These are phyloP conservation scores for Cladophialophora yegresii DNA, from an alignment of 2,329 filamentous ascomycete species.

Conservation along the genomic window DNA sequence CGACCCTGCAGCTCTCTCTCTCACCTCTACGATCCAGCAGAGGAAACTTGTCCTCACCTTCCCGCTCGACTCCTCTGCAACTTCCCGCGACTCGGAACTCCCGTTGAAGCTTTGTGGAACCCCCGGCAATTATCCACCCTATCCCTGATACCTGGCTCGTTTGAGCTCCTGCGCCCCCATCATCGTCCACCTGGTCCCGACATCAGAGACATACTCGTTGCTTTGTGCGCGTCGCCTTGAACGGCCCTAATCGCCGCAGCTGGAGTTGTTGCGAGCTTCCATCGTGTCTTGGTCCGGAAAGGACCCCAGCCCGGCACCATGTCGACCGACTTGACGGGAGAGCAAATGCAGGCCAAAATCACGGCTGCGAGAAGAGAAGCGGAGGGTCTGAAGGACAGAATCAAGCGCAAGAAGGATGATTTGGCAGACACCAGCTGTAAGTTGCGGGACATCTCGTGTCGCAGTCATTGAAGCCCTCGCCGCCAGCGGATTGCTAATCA, in stretches of 20 bases:
- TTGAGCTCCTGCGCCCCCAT: conserved; percentile 30
- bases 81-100: conserved; percentile 12
- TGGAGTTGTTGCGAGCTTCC: conserved; percentile 31
- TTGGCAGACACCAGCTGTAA: conserved; percentile 95
- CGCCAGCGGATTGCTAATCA: conserved; percentile 37
- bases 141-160: conserved; percentile 29
- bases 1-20: conserved; percentile 5
- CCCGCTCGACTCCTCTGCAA: conserved; percentile 6
- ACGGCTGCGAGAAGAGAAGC: conserved; percentile 93
- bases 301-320: conserved; percentile 43
- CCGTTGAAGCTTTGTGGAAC: conserved; percentile 12
- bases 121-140: conserved; percentile 20
- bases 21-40: background rate
- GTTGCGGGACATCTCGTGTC: conserved; percentile 42
- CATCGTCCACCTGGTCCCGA: conserved; percentile 22
- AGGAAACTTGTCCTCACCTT: background rate
- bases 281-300: conserved; percentile 29
- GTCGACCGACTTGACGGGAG: conserved; percentile 53
- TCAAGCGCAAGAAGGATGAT: conserved; percentile 99
- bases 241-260: conserved; percentile 30
- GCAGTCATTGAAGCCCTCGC: background rate
- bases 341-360: conserved; percentile 85
- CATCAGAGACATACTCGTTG: conserved; percentile 44
- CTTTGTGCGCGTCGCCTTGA: conserved; percentile 27
- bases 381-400: conserved; percentile 94